phyloP scores from a whole-genome alignment of 1,284 basidiomycete species.

The Ganoderma meredithae region DNA sequence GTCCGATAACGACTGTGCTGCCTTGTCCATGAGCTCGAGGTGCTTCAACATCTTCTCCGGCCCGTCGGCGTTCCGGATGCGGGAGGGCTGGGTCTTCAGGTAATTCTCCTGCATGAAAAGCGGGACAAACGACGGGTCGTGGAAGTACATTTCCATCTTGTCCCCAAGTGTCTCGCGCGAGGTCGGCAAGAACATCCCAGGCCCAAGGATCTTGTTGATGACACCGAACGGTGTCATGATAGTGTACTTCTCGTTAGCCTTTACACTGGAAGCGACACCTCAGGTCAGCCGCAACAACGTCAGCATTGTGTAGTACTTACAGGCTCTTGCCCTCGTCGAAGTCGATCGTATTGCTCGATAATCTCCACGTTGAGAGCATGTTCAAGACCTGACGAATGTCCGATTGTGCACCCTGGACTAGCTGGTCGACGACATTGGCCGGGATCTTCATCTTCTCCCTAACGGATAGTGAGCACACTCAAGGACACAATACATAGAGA shows the following conservation, averaged over 20 bases:
- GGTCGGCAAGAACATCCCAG: slow-evolving; percentile 88
- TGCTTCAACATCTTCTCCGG: slow-evolving; percentile 74
- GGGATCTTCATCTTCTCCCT: slow-evolving; percentile 95
- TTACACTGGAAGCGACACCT: slow-evolving; percentile 58
- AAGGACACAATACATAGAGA: slow-evolving; percentile 34
- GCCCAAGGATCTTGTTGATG: slow-evolving; percentile 85
- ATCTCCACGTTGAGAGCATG: slow-evolving; percentile 97
- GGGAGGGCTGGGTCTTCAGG: slow-evolving; percentile 80
- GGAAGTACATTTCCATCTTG: slow-evolving; percentile 97
- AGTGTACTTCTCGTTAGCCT: slow-evolving; percentile 91
- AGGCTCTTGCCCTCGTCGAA: slow-evolving; percentile 92
- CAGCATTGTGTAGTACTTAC: slow-evolving; percentile 55
- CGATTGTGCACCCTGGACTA: slow-evolving; percentile 88
- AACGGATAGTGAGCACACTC: slow-evolving; percentile 15
- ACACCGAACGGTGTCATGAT: slow-evolving; percentile 93
- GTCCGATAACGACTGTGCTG: slow-evolving; percentile 92
- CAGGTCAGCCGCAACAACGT: slow-evolving; percentile 10
- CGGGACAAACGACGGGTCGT: slow-evolving; percentile 93
- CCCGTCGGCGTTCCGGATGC: slow-evolving; percentile 63
- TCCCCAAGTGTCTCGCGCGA: slow-evolving; percentile 85
- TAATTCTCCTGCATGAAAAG: slow-evolving; percentile 87
- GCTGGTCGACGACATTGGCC: slow-evolving; percentile 90
- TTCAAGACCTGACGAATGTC: slow-evolving; percentile 98
- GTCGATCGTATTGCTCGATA: slow-evolving; percentile 79
- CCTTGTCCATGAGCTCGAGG: slow-evolving; percentile 86